Conservation (phyloP, 805 yeast genomes). For the Pichia nakasei region DNA sequence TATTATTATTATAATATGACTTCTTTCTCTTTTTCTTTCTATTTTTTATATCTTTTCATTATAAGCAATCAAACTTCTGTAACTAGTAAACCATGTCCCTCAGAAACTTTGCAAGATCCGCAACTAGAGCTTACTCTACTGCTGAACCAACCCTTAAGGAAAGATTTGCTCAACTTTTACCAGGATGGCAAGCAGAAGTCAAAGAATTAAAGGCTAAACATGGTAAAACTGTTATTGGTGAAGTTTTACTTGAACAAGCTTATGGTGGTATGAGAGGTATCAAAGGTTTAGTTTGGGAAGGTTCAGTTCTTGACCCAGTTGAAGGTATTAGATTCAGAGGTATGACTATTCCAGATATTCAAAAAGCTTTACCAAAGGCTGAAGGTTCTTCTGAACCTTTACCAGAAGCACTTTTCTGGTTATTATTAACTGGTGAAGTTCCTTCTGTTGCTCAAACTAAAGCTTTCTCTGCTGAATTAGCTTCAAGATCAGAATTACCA, state of each 20-base stretch:
- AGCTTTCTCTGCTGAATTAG: slow-evolving; percentile 66
- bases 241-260: slow-evolving; percentile 68
- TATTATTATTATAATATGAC: too few relatives aligned
- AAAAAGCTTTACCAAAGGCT: slow-evolving; percentile 65
- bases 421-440: slow-evolving; percentile 72
- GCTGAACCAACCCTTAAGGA: slow-evolving; percentile 68
- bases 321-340: slow-evolving; percentile 88
- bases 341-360: slow-evolving; percentile 72
- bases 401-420: slow-evolving; percentile 82
- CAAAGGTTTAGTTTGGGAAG: slow-evolving; percentile 82
- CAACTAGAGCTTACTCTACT: slow-evolving; percentile 30
- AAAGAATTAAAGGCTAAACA: slow-evolving; percentile 83
- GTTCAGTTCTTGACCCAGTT: slow-evolving; percentile 73
- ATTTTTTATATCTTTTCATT: not conserved
- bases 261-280: slow-evolving; percentile 91
- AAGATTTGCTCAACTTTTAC: slow-evolving; percentile 86
- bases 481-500: slow-evolving; percentile 71
- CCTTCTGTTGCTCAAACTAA: slow-evolving; percentile 66
- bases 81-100: slow-evolving; percentile 12
- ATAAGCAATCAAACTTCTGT: not conserved
- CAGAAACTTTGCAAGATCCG: slow-evolving; percentile 25
- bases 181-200: slow-evolving; percentile 87
- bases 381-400: slow-evolving; percentile 55
- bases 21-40: not conserved
- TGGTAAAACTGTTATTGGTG: slow-evolving; percentile 76